These are phyloP conservation scores for Trichoderma cornu-damae DNA, from an alignment of 2,329 filamentous ascomycete genomes.

Conservation along the genomic window DNA sequence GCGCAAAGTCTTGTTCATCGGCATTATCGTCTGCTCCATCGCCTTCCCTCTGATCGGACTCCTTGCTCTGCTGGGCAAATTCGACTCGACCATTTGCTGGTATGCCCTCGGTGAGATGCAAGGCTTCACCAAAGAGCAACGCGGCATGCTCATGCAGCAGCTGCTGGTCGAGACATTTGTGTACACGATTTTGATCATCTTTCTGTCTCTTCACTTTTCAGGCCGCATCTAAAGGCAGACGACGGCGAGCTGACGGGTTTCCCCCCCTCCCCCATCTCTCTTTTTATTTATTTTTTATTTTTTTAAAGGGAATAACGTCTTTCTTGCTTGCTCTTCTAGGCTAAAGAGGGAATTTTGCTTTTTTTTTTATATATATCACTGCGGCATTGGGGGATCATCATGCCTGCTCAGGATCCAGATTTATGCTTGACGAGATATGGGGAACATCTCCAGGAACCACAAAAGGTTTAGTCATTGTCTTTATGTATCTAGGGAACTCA, in stretches of 20 bases:
- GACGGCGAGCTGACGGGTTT: not conserved
- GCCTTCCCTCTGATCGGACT: constrained; percentile 45
- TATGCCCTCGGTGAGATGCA: constrained; percentile 43
- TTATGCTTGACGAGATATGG: not conserved
- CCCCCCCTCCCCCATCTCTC: too few species aligned
- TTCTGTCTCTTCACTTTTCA: constrained; percentile 32
- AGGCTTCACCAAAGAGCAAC: constrained; percentile 33
- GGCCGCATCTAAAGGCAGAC: not conserved
- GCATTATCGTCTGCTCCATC: constrained; percentile 36
- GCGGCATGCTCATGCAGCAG: constrained; percentile 32
- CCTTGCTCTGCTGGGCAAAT: constrained; percentile 40
- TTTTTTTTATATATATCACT: constrained; percentile 3
- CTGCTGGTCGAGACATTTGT: constrained; percentile 34
- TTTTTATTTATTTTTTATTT: too few species aligned
- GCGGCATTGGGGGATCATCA: not conserved
- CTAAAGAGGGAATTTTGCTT: constrained; percentile 5
- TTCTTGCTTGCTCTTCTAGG: constrained; percentile 10
- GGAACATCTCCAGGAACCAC: not conserved
- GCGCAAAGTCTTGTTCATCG: constrained; percentile 36
- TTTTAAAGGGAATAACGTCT: not conserved
- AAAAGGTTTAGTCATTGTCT: not conserved
- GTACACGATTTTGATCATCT: constrained; percentile 31
- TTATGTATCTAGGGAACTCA: constrained; percentile 4
- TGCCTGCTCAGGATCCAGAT: not conserved
- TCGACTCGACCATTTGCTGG: constrained; percentile 45